Evolutionary conservation across 305 asterid genomes (phyloP).

Genomic region (Lippia alba): DNA sequence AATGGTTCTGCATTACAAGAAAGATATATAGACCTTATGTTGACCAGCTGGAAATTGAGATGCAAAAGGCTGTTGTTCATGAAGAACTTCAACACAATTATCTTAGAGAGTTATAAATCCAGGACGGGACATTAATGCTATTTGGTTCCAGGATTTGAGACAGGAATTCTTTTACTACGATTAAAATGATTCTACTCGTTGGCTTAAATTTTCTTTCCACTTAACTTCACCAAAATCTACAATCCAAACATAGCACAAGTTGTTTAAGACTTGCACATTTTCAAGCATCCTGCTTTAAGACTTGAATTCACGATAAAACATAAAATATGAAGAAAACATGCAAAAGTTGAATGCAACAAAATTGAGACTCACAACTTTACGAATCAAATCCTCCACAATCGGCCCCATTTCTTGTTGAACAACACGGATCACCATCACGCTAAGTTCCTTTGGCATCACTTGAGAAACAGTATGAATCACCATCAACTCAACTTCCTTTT

Average conservation of each 20-base stretch:
- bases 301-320: neutral
- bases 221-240: too few species aligned
- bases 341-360: neutral
- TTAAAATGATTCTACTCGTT: too few species aligned
- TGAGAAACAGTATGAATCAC: conserved; percentile 13
- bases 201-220: too few species aligned
- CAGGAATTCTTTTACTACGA: too few species aligned
- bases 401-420: conserved; percentile 35
- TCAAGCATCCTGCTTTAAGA: neutral
- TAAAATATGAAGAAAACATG: neutral
- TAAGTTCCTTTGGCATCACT: conserved; percentile 40
- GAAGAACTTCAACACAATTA: too few species aligned
- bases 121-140: too few species aligned
- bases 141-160: too few species aligned
- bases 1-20: too few species aligned
- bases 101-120: neutral
- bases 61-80: neutral
- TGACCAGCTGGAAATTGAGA: conserved; percentile 1
- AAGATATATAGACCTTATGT: neutral
- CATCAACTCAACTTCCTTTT: conserved; percentile 38
- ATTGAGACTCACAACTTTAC: conserved; percentile 49
- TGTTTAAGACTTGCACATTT: too few species aligned
- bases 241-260: too few species aligned
- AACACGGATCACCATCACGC: conserved; percentile 37
- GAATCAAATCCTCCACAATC: conserved; percentile 30